Base-by-base conservation (phyloP, 768 basidiomycete species). In the Pisolithus albus region DNA sequence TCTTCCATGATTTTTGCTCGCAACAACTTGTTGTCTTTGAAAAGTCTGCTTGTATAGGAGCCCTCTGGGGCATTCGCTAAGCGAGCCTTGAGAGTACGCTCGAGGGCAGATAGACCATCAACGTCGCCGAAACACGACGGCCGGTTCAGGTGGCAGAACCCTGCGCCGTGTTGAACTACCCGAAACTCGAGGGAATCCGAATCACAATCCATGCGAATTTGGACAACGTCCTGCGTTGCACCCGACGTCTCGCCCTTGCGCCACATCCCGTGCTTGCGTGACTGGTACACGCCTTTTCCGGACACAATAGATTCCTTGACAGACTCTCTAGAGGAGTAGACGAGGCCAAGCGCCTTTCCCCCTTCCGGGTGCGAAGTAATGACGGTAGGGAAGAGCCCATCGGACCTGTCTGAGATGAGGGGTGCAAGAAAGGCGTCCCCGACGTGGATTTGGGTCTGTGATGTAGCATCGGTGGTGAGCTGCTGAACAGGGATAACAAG, bases 1-100 rank as follows among this genome's bases (percentile, higher is more conserved):
- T 99, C 96, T 69, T 99, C 96, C 84, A 88, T 91, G 57, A 99
- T 92, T 75, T 99, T 99, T 47, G 92, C 86, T 43, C 76, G 80
- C 42, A 98, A 73, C n/a, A 99, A 76, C 43, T 76, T 78, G 5
- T 84, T 71, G 64, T 97, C 90, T 40, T 78, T 75, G 70, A 98
- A 96, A 24, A 99, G 71, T 49, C 91, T 75, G 47, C 78, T 82
- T 16, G 96, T 98, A 69, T 99, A 99, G 1, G 90, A 93, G 5
- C 92, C 93, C 58, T 84, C 84, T 0, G 93, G 93, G 0, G 95
- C 92, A 23, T 80, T 77, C 32, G 71, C 70, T 42, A 88, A 72
- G 39, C 96, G 81, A 2, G 84, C 79, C 51, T 75, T 73, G 15
- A 99, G 78, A 1, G 86, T 93, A 43, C 66, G 74, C 68, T 98